Base-by-base conservation (phyloP, 495 filamentous ascomycete species). In the Annulohypoxylon stygium region DNA sequence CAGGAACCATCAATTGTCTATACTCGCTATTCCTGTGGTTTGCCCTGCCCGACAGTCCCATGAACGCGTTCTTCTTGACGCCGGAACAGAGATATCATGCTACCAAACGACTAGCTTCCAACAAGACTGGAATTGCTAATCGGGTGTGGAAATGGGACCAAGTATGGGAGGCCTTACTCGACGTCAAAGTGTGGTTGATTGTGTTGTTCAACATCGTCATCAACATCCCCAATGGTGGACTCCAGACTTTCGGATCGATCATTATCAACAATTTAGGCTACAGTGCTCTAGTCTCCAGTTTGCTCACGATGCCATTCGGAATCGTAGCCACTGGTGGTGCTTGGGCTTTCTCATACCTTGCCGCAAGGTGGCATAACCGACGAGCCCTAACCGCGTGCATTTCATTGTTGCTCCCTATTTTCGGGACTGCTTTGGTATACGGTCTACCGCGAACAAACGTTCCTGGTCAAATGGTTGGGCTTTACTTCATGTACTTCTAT, bases 391-490 rank as follows among this genome's bases (percentile, higher is more conserved):
- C 81, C 16, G 80, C 82, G 0, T 77, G 78, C 51, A 54, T 82
- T 30, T 50, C 71, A 1, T 63, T 74, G 57, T 16, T 74, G 30
- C 62, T 83, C 7, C 81, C 81, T 0, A 78, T 81, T 12, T 65
- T 81, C 18, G 80, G 82, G 26, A 77, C 81, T 0, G 76, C 79
- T 39, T 55, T 83, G 18, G 79, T 82, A 10, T 82, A 81, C 60
- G 77, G 76, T 16, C 59, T 82, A 2, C 81, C 81, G 6, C 67
- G 77, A 8, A 78, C 71, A 6, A 81, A 81, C 41, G 53, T 81
- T 26, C 68, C 78, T 16, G 81, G 77, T 0, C 78, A 80, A 47
- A 74, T 84, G 66, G 76, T 76, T n/a, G 79, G 79, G 2, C 69
- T 81, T 9, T 81, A 81, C 33, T 68, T 80, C 59, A 77, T 81